Conservation (phyloP, 371 early-diverging fungal genomes). For the Apophysomyces ossiformis region DNA sequence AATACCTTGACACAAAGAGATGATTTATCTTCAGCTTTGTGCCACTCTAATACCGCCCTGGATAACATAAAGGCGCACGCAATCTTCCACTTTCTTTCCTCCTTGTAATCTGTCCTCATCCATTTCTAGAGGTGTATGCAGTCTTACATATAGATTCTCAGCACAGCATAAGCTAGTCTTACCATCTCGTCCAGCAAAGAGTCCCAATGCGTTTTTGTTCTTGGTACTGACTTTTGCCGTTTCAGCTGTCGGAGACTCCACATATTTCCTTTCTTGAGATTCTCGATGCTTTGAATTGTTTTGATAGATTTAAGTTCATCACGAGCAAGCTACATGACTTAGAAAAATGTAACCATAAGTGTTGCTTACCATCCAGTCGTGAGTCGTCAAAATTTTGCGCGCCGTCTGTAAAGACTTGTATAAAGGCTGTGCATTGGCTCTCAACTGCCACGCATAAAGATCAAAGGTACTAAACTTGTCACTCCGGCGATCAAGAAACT, state of each 20-base stretch:
- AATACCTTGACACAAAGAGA: conserved; percentile 68
- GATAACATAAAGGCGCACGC: conserved; percentile 75
- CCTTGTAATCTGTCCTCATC: conserved; percentile 85
- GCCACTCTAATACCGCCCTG: conserved; percentile 84
- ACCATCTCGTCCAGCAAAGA: conserved; percentile 87
- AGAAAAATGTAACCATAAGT: not conserved
- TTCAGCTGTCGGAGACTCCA: conserved; percentile 88
- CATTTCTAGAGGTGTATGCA: conserved; percentile 57
- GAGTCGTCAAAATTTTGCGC: conserved; percentile 76
- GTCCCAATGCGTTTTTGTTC: conserved; percentile 91
- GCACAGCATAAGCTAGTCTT: conserved; percentile 13
- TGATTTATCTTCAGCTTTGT: conserved; percentile 72
- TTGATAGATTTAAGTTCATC: conserved; percentile 83
- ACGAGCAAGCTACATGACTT: conserved; percentile 64
- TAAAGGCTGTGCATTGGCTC: conserved; percentile 74
- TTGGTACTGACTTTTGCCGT: conserved; percentile 68
- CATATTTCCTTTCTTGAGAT: conserved; percentile 72
- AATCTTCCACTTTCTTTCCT: conserved; percentile 87
- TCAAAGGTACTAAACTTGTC: conserved; percentile 50
- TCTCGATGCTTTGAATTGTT: conserved; percentile 78
- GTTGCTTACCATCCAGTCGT: conserved; percentile 77
- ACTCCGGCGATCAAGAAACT: conserved; percentile 36
- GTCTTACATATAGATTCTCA: not conserved
- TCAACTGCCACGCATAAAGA: conserved; percentile 78
- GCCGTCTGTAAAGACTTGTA: conserved; percentile 70